Percentiles rank a stretch among this genome's conserved stretches.
phyloP scores from a whole-genome alignment of 106 monocot species.

The Amphibolis antarctica region DNA sequence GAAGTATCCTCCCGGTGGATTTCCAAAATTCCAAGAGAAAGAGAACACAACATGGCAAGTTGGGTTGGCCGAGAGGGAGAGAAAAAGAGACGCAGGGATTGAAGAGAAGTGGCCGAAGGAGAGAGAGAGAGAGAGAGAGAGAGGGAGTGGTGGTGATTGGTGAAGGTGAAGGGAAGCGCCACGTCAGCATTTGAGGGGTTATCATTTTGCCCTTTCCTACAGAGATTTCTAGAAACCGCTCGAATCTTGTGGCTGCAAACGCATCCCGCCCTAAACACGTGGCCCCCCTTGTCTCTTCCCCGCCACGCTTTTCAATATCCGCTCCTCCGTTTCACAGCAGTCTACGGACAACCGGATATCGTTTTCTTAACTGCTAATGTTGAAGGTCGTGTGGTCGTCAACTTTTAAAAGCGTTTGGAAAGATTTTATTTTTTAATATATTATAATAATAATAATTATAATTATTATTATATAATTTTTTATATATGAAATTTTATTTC shows the following conservation, averaged over 20 bases:
- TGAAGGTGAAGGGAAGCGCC: background rate
- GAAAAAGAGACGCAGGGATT: background rate
- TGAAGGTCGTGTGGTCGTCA: no score
- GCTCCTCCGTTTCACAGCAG: background rate
- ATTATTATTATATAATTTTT: no score
- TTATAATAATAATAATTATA: no score
- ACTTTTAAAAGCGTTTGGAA: no score
- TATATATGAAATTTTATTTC: no score
- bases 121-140: background rate
- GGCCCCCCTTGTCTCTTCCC: background rate
- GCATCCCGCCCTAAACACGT: background rate
- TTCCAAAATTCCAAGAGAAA: no score
- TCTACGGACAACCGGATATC: background rate
- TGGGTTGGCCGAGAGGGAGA: background rate
- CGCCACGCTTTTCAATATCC: background rate
- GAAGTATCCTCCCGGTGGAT: background rate
- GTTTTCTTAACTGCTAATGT: no score
- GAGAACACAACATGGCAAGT: background rate
- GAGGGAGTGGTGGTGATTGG: background rate
- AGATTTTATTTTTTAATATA: no score
- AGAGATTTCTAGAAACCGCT: constrained; percentile 2
- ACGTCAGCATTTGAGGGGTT: background rate
- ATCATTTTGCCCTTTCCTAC: background rate
- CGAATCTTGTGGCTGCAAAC: constrained; percentile 6
- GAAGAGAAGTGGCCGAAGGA: background rate